Base-by-base conservation (phyloP, 805 yeast species). In the Ogataea philodendri region DNA sequence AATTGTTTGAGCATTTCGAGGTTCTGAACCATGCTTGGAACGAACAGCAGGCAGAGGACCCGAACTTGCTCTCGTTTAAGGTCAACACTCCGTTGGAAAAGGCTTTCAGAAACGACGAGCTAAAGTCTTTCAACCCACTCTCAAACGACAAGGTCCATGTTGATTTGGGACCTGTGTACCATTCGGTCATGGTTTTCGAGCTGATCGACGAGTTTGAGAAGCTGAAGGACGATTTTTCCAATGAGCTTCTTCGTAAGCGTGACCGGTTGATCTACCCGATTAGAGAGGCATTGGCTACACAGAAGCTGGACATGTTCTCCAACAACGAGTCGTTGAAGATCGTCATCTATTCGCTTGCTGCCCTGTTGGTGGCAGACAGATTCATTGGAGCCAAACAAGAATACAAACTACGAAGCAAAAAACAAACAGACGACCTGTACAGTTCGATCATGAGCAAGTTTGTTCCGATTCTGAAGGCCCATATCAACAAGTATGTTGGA, bases 1-100 rank as follows among this genome's bases (percentile, higher is more conserved):
- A 70, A 1, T 60, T 81, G 3, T 76, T 69, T 49, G 72, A 71
- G 2, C 70, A 77, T 36, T 71, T 82, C 32, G 70, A 65, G 6
- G 56, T 60, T 1, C 73, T 88, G 53, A 74, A 82, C 32, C 65
- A 69, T 10, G 66, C 69, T 24, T 85, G 94, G 90, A 67, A 69
- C 22, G 44, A 56, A 2, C 63, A 65, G 45, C 77, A 72, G 41
- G 51, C 62, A 5, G 53, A 62, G 7, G 70, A 72, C 39, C 63
- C 61, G 5, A 65, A 66, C 20, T 67, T 80, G 32, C 57, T 66
- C 4, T 62, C 72, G 6, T 85, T 76, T 56, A 79, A 83, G 50
- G 73, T 90, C 46, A 89, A 89, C 56, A 84, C 96, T 0, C 84
- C 95, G 0, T 84, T 89, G 5, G 97, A 90, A 57, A 59, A 75